These are phyloP conservation scores for Pythium aquatile DNA, from an alignment of 352 stramenopile species.

Conservation along the genomic window DNA sequence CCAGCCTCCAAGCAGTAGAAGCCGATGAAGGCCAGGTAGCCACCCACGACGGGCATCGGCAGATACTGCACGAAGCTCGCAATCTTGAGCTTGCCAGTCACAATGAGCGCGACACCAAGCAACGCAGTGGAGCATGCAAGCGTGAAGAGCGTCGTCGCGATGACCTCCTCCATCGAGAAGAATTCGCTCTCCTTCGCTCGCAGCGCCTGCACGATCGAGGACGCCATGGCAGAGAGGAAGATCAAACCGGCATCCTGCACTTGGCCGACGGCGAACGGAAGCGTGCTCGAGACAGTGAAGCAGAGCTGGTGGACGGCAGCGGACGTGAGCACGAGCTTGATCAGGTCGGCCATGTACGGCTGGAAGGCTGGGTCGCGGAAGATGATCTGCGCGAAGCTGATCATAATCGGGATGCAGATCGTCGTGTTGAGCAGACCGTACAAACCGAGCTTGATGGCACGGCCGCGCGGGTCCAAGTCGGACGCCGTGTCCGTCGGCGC, in stretches of 20 bases:
- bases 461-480: constrained; percentile 10
- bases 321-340: constrained; percentile 94
- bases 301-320: constrained; percentile 80
- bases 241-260: constrained; percentile 99
- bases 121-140: constrained; percentile 91
- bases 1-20: constrained; percentile 87
- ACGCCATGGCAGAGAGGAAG: constrained; percentile 96
- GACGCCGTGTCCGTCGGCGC: background rate
- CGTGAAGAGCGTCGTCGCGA: constrained; percentile 94
- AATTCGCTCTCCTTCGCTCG: constrained; percentile 55
- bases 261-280: constrained; percentile 97
- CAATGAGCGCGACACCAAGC: constrained; percentile 92
- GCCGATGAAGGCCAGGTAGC: constrained; percentile 98
- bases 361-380: constrained; percentile 92
- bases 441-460: constrained; percentile 65
- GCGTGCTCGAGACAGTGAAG: constrained; percentile 87
- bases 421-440: constrained; percentile 94
- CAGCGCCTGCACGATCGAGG: constrained; percentile 80
- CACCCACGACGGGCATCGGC: constrained; percentile 96
- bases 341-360: constrained; percentile 89
- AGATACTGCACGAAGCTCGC: constrained; percentile 97
- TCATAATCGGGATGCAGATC: constrained; percentile 90
- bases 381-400: constrained; percentile 96
- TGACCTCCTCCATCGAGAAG: constrained; percentile 73
- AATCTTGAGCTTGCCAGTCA: constrained; percentile 94